Evolutionary conservation across 1,284 basidiomycete species (phyloP), one percentile per base, ranked within the genome.

Genomic region (Tylopilus sp.): DNA sequence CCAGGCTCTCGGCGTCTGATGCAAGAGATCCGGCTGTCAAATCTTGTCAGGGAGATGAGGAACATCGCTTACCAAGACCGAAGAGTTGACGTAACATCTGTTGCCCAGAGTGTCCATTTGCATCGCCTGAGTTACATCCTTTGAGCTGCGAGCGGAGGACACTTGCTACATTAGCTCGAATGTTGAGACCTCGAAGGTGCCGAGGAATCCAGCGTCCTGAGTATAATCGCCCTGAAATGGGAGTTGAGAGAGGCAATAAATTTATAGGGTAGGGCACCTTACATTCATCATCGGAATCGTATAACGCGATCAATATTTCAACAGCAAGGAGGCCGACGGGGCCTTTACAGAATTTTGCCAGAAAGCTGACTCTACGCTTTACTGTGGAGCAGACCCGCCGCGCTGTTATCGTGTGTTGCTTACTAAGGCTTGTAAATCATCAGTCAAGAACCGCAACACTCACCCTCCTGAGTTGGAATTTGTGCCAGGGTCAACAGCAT

Each of bases 291-390:
- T 19, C 12, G 4, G 29, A 36, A 13, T 67, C 19, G 7, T 64
- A 74, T 0, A 78, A 32, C 1, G 59, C 53, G 39, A 78, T 63
- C 2, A 61, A 53, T 57, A 68, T 56, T 36, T 78, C 74, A 4
- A 70, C 65, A 15, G 74, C 71, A 7, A 77, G 64, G 16, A 57
- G 62, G 38, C 74, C 74, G 24, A 77, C 54, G 1, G 65, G 44
- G 22, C 47, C 47, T 3, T 55, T 65, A 29, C 29, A 29, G 4
- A 4, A 6, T 16, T 26, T n/a, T n/a, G n/a, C n/a, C n/a, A n/a
- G n/a, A n/a, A n/a, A n/a, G n/a, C n/a, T n/a, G n/a, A n/a, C n/a
- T n/a, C n/a, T n/a, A n/a, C 12, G 64, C 52, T 60, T 68, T 33
- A 70, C 62, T 19, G 0, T 0, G 6, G 32, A n/a, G 18, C 73